Base-by-base conservation (phyloP, 2,329 filamentous ascomycete species). In the Diaporthe sp. region DNA sequence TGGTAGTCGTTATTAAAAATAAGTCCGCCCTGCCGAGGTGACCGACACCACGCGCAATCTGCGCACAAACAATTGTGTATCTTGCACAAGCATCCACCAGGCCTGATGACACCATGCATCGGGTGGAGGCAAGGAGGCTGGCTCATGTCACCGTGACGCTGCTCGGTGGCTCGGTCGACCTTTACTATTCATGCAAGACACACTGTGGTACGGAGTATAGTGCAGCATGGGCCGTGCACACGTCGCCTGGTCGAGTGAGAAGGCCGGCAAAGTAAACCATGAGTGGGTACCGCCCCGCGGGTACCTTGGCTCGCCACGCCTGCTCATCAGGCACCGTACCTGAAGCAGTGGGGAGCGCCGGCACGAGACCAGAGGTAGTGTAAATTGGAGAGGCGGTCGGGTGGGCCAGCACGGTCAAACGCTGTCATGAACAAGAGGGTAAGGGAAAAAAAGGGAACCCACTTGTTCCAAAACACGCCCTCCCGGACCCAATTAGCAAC, bases 1-100 rank as follows among this genome's bases (percentile, higher is more conserved):
- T 61, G 56, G 56, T 27, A 37, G 70, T 71, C 70, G 47, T 71
- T 53, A 71, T 71, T 53, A 71, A 71, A 70, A 68, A 51, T 37
- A 66, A 51, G 63, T 63, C 19, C 47, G 47, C 63, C 47, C 22
- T 53, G 47, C 63, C 47, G 63, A 68, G 63, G 47, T 68, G 63
- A 32, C 63, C 63, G 63, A 37, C 61, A 50, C 39, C 19, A 59
- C 9, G 2, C 8, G n/a, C 22, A 2, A 47, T 32, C 19, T 59
- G 39, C 39, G 30, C 42, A 35, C 61, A 65, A 47, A 2, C 17
- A 15, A 35, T 65, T 50, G 42, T 65, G 61, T 32, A 30, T 5
- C 4, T 9, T 7, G 13, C 63, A 27, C 42, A 51, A 50, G 27
- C 30, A 35, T 22, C 44, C 44, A 7, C 42, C 42, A 47, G 19